phyloP scores from a whole-genome alignment of 2,329 filamentous ascomycete species.

The Fusarium sp. region DNA sequence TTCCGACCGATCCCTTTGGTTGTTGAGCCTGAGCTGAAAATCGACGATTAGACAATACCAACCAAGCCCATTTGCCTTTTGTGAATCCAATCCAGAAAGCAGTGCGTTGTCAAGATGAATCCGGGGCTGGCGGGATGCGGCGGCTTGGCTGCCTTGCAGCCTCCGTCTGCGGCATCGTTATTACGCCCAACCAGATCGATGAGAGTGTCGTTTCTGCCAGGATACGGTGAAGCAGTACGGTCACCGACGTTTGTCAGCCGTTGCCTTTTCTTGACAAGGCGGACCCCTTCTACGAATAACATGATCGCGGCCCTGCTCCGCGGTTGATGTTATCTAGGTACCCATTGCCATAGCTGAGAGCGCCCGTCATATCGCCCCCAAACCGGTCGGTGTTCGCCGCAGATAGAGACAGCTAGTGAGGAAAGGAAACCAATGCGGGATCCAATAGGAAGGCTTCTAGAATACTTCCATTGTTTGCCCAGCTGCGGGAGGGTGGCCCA shows the following conservation, averaged over 20 bases:
- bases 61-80: background rate
- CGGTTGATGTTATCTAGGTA: conserved; percentile 1
- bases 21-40: conserved; percentile 25
- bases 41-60: background rate
- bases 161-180: conserved; percentile 7
- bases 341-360: conserved; percentile 13
- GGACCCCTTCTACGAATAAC: conserved; percentile 9
- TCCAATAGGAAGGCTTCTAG: conserved; percentile 43
- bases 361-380: conserved; percentile 13
- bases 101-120: conserved; percentile 11
- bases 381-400: conserved; percentile 17
- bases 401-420: conserved; percentile 1
- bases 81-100: background rate
- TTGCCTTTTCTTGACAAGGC: conserved; percentile 20
- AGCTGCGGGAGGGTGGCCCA: conserved; percentile 7
- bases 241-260: conserved; percentile 10
- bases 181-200: conserved; percentile 3
- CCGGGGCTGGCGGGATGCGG: conserved; percentile 23
- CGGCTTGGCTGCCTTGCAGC: conserved; percentile 13
- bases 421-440: conserved; percentile 31
- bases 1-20: conserved; percentile 11
- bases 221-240: conserved; percentile 6
- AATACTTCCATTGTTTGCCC: conserved; percentile 34
- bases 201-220: background rate
- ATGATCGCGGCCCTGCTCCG: conserved; percentile 29